These are phyloP conservation scores for Candida jianshihensis DNA, from an alignment of 805 yeast genomes.

Conservation along the genomic window DNA sequence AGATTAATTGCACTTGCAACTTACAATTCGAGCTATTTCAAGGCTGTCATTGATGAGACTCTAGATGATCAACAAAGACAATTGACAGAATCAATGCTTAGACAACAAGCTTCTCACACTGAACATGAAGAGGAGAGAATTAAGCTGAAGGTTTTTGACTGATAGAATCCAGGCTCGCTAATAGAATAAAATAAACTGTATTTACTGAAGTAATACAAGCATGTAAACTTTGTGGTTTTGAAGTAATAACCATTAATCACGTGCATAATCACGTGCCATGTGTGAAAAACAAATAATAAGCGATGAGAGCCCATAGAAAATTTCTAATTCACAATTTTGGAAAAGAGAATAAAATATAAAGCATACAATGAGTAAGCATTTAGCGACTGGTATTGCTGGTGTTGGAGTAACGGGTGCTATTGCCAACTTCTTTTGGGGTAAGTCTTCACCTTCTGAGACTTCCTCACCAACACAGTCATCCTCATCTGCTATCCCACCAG, in stretches of 20 bases:
- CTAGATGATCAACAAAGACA: constrained; percentile 34
- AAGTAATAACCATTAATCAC: too few species aligned
- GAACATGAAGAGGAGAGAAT: constrained; percentile 33
- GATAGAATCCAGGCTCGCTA: too few species aligned
- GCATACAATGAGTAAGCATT: constrained; percentile 20
- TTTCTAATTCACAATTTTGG: too few species aligned
- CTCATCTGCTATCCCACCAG: neutral
- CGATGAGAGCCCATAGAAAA: too few species aligned
- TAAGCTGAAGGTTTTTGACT: constrained; percentile 43
- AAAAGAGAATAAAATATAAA: too few species aligned
- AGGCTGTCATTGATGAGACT: constrained; percentile 32
- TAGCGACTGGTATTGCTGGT: constrained; percentile 23
- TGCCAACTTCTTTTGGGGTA: constrained; percentile 29
- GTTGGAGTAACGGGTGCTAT: constrained; percentile 25
- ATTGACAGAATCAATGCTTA: constrained; percentile 37
- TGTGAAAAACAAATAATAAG: too few species aligned
- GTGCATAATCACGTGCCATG: too few species aligned
- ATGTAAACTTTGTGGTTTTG: too few species aligned
- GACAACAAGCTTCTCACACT: constrained; percentile 20
- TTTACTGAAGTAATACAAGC: too few species aligned
- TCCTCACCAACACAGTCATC: neutral
- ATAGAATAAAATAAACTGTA: too few species aligned
- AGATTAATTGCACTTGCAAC: constrained; percentile 42
- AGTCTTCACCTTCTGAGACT: constrained; percentile 6
- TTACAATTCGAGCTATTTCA: constrained; percentile 41